Conservation (phyloP, 2,329 filamentous ascomycete species). For the Triangularia setosa region DNA sequence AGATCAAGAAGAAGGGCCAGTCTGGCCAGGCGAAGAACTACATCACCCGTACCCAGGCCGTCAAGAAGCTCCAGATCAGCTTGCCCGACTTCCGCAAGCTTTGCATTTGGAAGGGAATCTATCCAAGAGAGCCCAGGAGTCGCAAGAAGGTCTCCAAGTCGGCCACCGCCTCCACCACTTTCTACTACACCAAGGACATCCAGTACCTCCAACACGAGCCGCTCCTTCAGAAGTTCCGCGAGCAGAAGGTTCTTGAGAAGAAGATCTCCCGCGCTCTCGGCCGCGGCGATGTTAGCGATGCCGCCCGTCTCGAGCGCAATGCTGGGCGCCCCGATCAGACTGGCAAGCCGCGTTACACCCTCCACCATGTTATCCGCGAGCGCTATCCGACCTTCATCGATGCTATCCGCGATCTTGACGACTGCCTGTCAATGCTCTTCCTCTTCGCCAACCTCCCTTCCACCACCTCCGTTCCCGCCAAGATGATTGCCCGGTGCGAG, state of each 20-base stretch:
- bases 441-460: slow-evolving; percentile 95
- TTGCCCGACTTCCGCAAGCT: slow-evolving; percentile 95
- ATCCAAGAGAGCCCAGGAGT: slow-evolving; percentile 92
- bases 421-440: slow-evolving; percentile 95
- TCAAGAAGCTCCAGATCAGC: slow-evolving; percentile 96
- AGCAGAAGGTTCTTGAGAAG: slow-evolving; percentile 94
- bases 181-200: slow-evolving; percentile 90
- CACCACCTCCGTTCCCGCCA: slow-evolving; percentile 81
- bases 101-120: slow-evolving; percentile 99
- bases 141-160: slow-evolving; percentile 96
- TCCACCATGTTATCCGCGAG: slow-evolving; percentile 97
- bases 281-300: slow-evolving; percentile 85
- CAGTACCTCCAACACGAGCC: slow-evolving; percentile 98
- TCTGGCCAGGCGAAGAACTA: slow-evolving; percentile 96
- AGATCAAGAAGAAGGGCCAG: slow-evolving; percentile 88
- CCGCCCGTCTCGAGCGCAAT: slow-evolving; percentile 79
- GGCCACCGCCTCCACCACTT: slow-evolving; percentile 85
- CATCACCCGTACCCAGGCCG: slow-evolving; percentile 93
- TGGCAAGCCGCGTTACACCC: slow-evolving; percentile 80
- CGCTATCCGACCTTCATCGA: slow-evolving; percentile 97
- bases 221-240: slow-evolving; percentile 87
- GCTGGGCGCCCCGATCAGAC: slow-evolving; percentile 86
- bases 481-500: slow-evolving; percentile 94
- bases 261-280: slow-evolving; percentile 94
- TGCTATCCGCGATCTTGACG: slow-evolving; percentile 88